Conservation (phyloP, 2,329 filamentous ascomycete genomes). For the Ceratocystis cubensis region DNA sequence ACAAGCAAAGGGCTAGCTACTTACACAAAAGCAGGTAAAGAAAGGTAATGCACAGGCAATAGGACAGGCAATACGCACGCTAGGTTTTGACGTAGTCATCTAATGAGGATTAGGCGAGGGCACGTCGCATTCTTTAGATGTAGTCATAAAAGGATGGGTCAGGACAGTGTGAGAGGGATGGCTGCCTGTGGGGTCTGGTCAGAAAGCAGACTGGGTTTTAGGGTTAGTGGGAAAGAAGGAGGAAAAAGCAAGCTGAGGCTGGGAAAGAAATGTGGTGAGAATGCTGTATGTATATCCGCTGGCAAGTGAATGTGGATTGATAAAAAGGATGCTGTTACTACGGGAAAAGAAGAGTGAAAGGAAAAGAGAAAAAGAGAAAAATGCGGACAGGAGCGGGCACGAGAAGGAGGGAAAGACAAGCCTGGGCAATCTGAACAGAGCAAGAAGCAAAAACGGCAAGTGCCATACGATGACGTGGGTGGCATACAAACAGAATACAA, state of each 20-base stretch:
- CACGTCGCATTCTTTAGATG: constrained; percentile 6
- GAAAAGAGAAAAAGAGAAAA: not conserved
- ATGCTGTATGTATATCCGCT: not conserved
- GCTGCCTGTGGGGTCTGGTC: not conserved
- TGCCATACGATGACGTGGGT: not conserved
- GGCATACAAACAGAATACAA: not conserved
- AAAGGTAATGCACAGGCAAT: not conserved
- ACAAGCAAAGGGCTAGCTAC: constrained; percentile 5
- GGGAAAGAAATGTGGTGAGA: not conserved
- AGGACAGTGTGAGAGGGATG: not conserved
- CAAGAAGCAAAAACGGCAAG: not conserved
- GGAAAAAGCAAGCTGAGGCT: not conserved
- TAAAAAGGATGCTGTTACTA: not conserved
- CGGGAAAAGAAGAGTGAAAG: not conserved
- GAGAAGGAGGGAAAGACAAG: not conserved
- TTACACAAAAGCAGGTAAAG: constrained; percentile 9
- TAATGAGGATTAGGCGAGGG: constrained; percentile 13
- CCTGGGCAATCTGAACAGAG: not conserved
- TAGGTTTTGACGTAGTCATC: not conserved
- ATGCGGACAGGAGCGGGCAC: not conserved
- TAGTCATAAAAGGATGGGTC: not conserved
- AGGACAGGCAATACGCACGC: not conserved
- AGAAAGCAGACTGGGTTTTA: not conserved
- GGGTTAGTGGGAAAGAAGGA: not conserved
- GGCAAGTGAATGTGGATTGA: not conserved